Conservation (phyloP, 2,329 filamentous ascomycete species). For the Anthostomella pinea region DNA sequence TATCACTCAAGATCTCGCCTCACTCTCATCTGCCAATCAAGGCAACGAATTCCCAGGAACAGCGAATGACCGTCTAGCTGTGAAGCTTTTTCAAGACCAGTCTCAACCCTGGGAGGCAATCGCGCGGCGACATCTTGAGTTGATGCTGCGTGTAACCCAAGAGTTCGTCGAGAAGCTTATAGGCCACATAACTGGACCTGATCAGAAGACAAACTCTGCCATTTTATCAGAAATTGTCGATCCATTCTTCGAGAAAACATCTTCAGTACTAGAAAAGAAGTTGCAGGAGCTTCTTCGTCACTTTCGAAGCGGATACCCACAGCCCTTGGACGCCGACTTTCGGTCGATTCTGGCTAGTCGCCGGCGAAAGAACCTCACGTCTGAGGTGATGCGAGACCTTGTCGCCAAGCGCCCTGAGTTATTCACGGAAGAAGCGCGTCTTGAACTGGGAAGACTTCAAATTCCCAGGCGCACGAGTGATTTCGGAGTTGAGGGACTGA, state of each 20-base stretch:
- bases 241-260: slow-evolving; percentile 28
- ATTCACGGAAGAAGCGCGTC: slow-evolving; percentile 22
- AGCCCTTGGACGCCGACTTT: slow-evolving; percentile 35
- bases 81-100: slow-evolving; percentile 40
- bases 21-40: slow-evolving; percentile 35
- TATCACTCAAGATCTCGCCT: slow-evolving; percentile 28
- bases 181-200: slow-evolving; percentile 29
- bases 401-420: slow-evolving; percentile 21
- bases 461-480: no score
- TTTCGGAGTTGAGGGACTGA: slow-evolving; percentile 37
- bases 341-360: slow-evolving; percentile 11
- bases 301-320: slow-evolving; percentile 33
- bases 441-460: no score
- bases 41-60: slow-evolving; percentile 40
- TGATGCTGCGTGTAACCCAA: slow-evolving; percentile 29
- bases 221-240: slow-evolving; percentile 24
- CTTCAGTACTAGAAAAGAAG: slow-evolving; percentile 30
- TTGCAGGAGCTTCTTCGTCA: slow-evolving; percentile 39
- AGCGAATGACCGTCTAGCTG: slow-evolving; percentile 34
- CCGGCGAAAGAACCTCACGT: slow-evolving; percentile 11
- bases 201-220: slow-evolving; percentile 20
- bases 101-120: slow-evolving; percentile 38
- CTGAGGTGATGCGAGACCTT: slow-evolving; percentile 15
- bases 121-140: slow-evolving; percentile 34
- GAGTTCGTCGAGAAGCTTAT: slow-evolving; percentile 38